Evolutionary conservation across 1,284 basidiomycete species (phyloP), one percentile per base, ranked within the genome.

Genomic region (Cryptococcus amylolentus): DNA sequence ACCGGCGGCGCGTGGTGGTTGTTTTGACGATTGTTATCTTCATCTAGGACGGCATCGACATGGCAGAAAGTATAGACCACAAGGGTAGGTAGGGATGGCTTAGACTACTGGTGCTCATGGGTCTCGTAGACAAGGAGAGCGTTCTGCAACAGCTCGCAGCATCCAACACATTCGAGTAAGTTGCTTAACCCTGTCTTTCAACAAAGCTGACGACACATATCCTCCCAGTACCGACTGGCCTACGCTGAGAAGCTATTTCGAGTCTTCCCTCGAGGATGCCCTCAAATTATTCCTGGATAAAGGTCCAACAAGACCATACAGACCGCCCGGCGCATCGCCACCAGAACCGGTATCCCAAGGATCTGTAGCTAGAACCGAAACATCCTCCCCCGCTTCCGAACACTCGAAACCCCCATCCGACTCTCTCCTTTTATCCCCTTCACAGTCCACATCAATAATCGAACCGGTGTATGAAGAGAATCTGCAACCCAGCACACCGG

Each of bases 141-240:
- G 61, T 87, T 2, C 77, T 93, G 28, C 81, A 86, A 52, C 80
- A 82, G 55, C 84, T 91, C 60, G 87, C 88, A 4, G 80, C 81
- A 13, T 85, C 84, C 2, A 89, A 91, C 70, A 75, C 79, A 35
- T 80, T 89, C 68, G 82, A 86, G 90, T 90, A 50, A 62, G 77
- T 58, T 28, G 8, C 40, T 16, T 5, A 5, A 7, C 50, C 39
- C 31, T 35, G 31, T 9, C 3, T 13, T 31, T 52, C 14, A 18
- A 31, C 14, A 13, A 13, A 14, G 14, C 10, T 45, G 26, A 43
- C n/a, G 50, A 59, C 62, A 49, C 60, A 55, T 51, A 9, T 47
- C 52, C 66, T 38, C 59, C 58, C 77, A 91, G 89, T 66, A 79
- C 81, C 64, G 86, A 89, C 72, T 94, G 91, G 91, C 71, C 81